Evolutionary conservation across 2,329 filamentous ascomycete genomes (phyloP).

Genomic region (Clarireedia hainanense): DNA sequence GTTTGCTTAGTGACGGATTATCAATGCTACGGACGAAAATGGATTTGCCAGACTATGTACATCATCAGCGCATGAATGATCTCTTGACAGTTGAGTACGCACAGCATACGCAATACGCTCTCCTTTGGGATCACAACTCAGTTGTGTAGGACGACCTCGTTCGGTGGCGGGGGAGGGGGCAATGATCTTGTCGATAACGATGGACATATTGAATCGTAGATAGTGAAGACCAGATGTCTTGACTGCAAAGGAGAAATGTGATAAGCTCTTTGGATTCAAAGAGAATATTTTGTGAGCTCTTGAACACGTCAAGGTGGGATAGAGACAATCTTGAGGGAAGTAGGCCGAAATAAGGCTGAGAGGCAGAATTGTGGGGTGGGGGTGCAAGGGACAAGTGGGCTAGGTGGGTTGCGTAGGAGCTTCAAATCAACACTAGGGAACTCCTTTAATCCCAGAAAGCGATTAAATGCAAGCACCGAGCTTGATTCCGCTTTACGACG

Average conservation of each 20-base stretch:
- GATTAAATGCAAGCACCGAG: too few relatives aligned
- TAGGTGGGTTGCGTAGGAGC: too few relatives aligned
- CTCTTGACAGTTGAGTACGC: slow-evolving; percentile 31
- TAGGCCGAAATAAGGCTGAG: slow-evolving; percentile 5
- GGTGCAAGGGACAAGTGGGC: not conserved
- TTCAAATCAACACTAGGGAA: not conserved
- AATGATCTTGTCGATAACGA: slow-evolving; percentile 62
- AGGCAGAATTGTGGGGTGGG: slow-evolving; percentile 3
- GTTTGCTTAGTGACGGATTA: slow-evolving; percentile 71
- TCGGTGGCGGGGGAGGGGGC: slow-evolving; percentile 78
- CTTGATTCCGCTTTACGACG: too few relatives aligned
- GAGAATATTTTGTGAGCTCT: not conserved
- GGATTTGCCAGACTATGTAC: slow-evolving; percentile 76
- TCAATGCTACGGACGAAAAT: slow-evolving; percentile 95
- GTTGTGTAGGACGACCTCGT: slow-evolving; percentile 79
- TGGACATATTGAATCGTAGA: slow-evolving; percentile 32
- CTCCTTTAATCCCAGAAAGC: too few relatives aligned
- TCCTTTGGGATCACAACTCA: slow-evolving; percentile 82
- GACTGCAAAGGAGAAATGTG: not conserved
- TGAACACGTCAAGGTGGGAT: not conserved
- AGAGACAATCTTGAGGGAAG: not conserved
- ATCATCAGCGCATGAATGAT: slow-evolving; percentile 8
- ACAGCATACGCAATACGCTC: slow-evolving; percentile 90
- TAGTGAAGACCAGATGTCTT: not conserved
- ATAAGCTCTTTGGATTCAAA: not conserved